Percentiles rank a stretch among this genome's conserved stretches.
Conservation (phyloP, 2,329 filamentous ascomycete genomes). For the Huntiella savannae region DNA sequence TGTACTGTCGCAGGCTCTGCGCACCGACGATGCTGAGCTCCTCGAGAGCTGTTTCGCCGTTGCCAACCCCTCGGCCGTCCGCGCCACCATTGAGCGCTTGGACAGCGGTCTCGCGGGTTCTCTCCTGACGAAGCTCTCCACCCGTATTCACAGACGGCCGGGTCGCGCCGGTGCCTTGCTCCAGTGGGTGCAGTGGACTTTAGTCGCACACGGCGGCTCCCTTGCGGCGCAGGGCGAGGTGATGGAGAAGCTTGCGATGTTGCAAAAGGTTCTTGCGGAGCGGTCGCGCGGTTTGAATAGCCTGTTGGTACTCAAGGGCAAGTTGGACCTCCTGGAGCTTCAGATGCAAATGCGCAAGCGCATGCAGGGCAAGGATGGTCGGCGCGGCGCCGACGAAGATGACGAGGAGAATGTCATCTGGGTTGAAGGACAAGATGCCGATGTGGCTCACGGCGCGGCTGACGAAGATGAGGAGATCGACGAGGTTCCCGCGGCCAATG, state of each 20-base stretch:
- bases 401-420: slow-evolving; percentile 56
- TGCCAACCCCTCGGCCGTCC: slow-evolving; percentile 56
- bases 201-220: slow-evolving; percentile 80
- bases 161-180: slow-evolving; percentile 80
- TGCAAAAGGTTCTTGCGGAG: slow-evolving; percentile 77
- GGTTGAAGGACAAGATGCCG: slow-evolving; percentile 50
- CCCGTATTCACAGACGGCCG: slow-evolving; percentile 69
- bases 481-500: slow-evolving; percentile 36
- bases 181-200: slow-evolving; percentile 89
- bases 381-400: slow-evolving; percentile 22
- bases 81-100: slow-evolving; percentile 75
- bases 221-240: slow-evolving; percentile 73
- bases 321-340: slow-evolving; percentile 81
- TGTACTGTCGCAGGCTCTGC: slow-evolving; percentile 81
- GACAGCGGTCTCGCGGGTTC: slow-evolving; percentile 65
- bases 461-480: slow-evolving; percentile 38
- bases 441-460: slow-evolving; percentile 20
- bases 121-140: slow-evolving; percentile 67
- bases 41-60: slow-evolving; percentile 84
- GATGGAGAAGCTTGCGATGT: slow-evolving; percentile 53
- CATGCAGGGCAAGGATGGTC: slow-evolving; percentile 28
- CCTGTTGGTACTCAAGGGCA: slow-evolving; percentile 76
- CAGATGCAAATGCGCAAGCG: slow-evolving; percentile 66
- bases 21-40: slow-evolving; percentile 74
- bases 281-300: slow-evolving; percentile 65